Evolutionary conservation across 352 stramenopile genomes (phyloP), one percentile per base, ranked within the genome.

Genomic region (Peronosclerospora sorghi): DNA sequence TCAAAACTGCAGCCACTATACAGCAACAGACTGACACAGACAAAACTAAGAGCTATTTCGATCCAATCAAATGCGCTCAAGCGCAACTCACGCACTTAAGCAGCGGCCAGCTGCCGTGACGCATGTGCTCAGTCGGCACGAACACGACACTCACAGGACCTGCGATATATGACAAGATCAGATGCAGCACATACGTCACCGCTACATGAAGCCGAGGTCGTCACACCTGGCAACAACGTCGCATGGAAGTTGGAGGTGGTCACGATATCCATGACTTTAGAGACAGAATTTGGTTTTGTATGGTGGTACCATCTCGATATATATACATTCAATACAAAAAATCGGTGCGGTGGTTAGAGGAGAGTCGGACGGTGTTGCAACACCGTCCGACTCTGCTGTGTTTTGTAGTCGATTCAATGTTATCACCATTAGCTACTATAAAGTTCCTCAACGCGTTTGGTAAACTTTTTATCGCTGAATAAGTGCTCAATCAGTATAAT

Each of bases 221-320:
- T 50, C 58, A 65, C 36, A 86, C 79, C 76, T 67, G 68, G 63
- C 41, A 92, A 68, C 46, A 92, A 53, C 51, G 79, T 92, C 29
- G 80, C 80, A 57, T 92, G 80, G 58, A 92, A 90, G 61, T 92
- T 92, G 61, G 80, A 89, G 28, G 80, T 92, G 35, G 80, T 90
- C 20, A 92, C 77, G 43, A 34, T 45, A 29, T 45, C 21, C 21
- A 42, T 21, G 21, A 26, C 21, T 26, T 26, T 7, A 26, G 21
- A 26, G 21, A 26, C 21, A 3, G 21, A 26, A 26, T 26, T 26
- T 26, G 4, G 21, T 3, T 26, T 26, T 26, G 21, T 26, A 26
- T 26, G 21, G 21, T 26, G 21, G 21, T n/a, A n/a, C n/a, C n/a
- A n/a, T n/a, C n/a, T n/a, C n/a, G n/a, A n/a, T n/a, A n/a, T n/a